Evolutionary conservation across 106 monocot species (phyloP), one percentile per base, ranked within the genome.

Genomic region (Dactylorhiza incarnata): DNA sequence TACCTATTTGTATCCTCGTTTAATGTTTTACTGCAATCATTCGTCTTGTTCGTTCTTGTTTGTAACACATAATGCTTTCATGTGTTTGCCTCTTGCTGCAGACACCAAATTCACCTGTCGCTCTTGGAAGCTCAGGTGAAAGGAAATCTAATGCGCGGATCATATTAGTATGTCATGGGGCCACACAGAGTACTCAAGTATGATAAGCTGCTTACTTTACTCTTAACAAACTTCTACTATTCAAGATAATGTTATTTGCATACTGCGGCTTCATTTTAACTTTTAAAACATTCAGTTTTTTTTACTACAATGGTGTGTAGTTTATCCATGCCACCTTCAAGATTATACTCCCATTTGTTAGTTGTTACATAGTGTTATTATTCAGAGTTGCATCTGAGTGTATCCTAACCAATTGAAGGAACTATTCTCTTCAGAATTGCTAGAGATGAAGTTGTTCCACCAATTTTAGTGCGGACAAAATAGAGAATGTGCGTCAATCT

Each of bases 21-120:
- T 3, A 37, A 37, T 37, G 37, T 37, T 37, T 37, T 37, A 37
- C 37, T 37, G 37, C 3, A 37, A 37, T 37, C 58, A 19, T 22
- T 6, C 22, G 1, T 6, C n/a, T 58, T 0, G 0, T 37, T 56
- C 1, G 19, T 59, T 59, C 22, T n/a, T 2, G 20, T 22, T 59
- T 22, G n/a, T 22, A 20, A 1, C 19, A 1, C 19, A 22, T 7
- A n/a, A 66, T 9, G 37, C 2, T 66, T 26, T 74, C 12, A 37
- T 67, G 47, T 47, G 15, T 68, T 24, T 51, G 19, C 26, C 45
- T 82, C 53, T 47, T 77, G 11, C 71, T 83, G 76, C 89, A 97
- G 97, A 97, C 97, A 3, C 93, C 97, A 77, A 86, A 87, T 85
- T 87, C 94, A 78, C 97, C 97, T 6, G 69, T 96, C 48, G 77